Evolutionary conservation across 192 early-diverging fungal genomes (phyloP).

Genomic region (Mortierella alpina): DNA sequence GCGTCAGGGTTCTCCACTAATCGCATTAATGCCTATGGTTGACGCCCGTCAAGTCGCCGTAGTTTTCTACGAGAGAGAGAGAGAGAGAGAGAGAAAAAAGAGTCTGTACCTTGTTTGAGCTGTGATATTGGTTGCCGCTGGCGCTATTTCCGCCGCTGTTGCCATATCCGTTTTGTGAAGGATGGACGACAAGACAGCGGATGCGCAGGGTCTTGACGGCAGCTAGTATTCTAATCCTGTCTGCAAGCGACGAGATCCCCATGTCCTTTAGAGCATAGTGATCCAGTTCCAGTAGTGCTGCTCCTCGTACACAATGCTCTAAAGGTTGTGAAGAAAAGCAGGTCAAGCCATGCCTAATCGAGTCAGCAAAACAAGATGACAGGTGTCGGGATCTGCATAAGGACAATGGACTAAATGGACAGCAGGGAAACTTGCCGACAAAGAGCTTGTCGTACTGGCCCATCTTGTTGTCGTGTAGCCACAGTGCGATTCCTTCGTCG

Average conservation of each 20-base stretch:
- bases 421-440: conserved; percentile 16
- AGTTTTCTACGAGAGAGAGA: no score
- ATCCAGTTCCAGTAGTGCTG: conserved; percentile 84
- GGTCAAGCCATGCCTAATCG: no score
- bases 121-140: conserved; percentile 13
- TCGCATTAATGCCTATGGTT: not conserved
- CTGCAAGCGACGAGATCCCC: conserved; percentile 83
- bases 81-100: no score
- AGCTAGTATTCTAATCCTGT: conserved; percentile 81
- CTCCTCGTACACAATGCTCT: conserved; percentile 87
- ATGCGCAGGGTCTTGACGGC: conserved; percentile 80
- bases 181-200: conserved; percentile 60
- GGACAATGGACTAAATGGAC: not conserved
- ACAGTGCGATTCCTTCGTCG: conserved; percentile 35
- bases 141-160: conserved; percentile 1
- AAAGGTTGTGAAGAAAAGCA: conserved; percentile 11
- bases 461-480: conserved; percentile 53
- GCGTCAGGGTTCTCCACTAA: not conserved
- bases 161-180: not conserved
- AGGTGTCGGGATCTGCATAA: not conserved
- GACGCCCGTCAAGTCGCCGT: not conserved
- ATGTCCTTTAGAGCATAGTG: conserved; percentile 86
- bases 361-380: not conserved
- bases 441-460: conserved; percentile 42
- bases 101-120: conserved; percentile 31